Evolutionary conservation across 352 stramenopile species (phyloP).

Genomic region (Globisporangium splendens): DNA sequence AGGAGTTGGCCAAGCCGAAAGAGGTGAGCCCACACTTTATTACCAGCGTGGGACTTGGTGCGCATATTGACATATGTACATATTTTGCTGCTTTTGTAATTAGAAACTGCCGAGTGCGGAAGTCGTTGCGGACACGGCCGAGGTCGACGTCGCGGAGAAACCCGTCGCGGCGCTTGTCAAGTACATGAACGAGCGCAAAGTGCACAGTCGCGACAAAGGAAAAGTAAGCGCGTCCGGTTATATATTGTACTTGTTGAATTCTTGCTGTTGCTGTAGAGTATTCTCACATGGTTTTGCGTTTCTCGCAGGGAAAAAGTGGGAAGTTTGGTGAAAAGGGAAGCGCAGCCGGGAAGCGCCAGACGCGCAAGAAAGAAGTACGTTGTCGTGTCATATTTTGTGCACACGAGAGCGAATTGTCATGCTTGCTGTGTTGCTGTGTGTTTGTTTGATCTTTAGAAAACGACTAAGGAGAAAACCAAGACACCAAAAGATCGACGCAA

Average conservation of each 20-base stretch:
- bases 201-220: conserved; percentile 55
- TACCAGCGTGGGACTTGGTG: background rate
- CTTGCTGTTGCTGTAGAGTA: background rate
- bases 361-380: conserved; percentile 47
- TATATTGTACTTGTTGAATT: background rate
- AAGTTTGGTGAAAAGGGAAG: conserved; percentile 38
- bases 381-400: too few relatives aligned
- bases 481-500: conserved; percentile 14
- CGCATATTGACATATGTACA: background rate
- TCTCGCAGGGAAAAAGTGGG: conserved; percentile 29
- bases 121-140: conserved; percentile 42
- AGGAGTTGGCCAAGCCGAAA: conserved; percentile 59
- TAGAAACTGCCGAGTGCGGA: conserved; percentile 78
- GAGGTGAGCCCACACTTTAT: conserved; percentile 32
- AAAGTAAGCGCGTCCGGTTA: conserved; percentile 33
- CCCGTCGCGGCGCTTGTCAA: conserved; percentile 73
- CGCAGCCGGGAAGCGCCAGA: conserved; percentile 22
- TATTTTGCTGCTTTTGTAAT: background rate
- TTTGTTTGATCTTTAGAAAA: conserved; percentile 9
- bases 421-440: background rate
- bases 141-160: conserved; percentile 53
- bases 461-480: conserved; percentile 17
- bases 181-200: conserved; percentile 78
- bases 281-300: background rate
- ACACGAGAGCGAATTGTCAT: too few relatives aligned